These are phyloP conservation scores for Macrolepiota albuminosa DNA, from an alignment of 768 basidiomycete genomes.

Conservation along the genomic window DNA sequence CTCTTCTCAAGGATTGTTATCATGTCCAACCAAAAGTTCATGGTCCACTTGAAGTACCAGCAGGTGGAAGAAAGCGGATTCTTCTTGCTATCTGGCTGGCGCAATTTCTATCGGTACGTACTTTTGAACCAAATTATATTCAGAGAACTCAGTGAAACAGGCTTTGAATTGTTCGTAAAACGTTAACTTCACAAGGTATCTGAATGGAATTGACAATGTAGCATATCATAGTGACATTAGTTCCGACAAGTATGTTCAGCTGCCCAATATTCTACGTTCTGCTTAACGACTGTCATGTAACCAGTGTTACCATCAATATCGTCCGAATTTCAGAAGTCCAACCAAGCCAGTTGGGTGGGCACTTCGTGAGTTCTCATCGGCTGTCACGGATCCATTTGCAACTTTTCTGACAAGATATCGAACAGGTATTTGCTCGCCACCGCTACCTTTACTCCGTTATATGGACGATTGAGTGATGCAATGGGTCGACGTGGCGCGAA, in stretches of 20 bases:
- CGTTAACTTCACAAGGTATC: not conserved
- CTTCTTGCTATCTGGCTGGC: constrained; percentile 69
- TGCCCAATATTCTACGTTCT: not conserved
- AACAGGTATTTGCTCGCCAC: constrained; percentile 69
- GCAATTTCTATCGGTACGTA: constrained; percentile 66
- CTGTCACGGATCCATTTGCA: not conserved
- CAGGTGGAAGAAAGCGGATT: constrained; percentile 52
- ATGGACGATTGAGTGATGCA: constrained; percentile 73
- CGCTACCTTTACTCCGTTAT: constrained; percentile 77
- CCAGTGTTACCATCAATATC: constrained; percentile 73
- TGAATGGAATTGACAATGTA: not conserved
- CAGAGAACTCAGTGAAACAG: constrained; percentile 10
- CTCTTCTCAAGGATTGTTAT: constrained; percentile 6
- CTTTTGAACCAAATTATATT: not conserved
- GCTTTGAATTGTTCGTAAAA: constrained; percentile 28
- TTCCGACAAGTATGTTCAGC: constrained; percentile 60
- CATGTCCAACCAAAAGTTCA: constrained; percentile 3
- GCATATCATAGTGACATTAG: constrained; percentile 54
- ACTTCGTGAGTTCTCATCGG: constrained; percentile 49
- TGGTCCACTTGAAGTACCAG: constrained; percentile 60
- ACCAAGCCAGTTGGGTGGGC: constrained; percentile 81
- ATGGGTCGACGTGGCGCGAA: constrained; percentile 67
- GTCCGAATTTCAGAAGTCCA: constrained; percentile 70
- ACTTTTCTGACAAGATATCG: not conserved
- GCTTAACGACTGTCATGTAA: not conserved